Evolutionary conservation across 2,329 filamentous ascomycete species (phyloP).

Genomic region (Thielaviopsis euricoi): DNA sequence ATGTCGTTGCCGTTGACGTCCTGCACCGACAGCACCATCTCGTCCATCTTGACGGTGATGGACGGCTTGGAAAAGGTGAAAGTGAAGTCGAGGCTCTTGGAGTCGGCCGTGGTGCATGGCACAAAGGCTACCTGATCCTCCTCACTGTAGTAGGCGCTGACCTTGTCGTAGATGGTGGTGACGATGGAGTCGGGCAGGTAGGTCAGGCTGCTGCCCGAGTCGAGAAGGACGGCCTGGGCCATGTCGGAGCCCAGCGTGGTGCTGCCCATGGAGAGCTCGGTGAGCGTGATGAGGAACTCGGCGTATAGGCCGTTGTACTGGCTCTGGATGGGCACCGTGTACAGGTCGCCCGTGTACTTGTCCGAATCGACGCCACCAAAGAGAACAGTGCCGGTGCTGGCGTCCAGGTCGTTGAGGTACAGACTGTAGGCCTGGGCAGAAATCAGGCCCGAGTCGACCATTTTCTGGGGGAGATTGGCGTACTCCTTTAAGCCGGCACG

Average conservation of each 20-base stretch:
- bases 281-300: conserved; percentile 56
- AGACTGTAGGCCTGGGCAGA: conserved; percentile 54
- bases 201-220: conserved; percentile 51
- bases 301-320: conserved; percentile 29
- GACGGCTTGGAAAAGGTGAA: conserved; percentile 31
- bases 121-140: conserved; percentile 41
- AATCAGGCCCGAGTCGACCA: conserved; percentile 45
- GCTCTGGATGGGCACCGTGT: conserved; percentile 50
- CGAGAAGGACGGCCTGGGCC: conserved; percentile 48
- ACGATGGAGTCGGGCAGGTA: conserved; percentile 45
- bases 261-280: conserved; percentile 32
- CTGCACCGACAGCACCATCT: conserved; percentile 40
- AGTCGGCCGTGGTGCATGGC: conserved; percentile 34
- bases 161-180: conserved; percentile 36
- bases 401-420: conserved; percentile 56
- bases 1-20: conserved; percentile 30
- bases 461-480: conserved; percentile 49
- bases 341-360: conserved; percentile 44
- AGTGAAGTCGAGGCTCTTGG: conserved; percentile 27
- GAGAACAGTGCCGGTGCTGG: conserved; percentile 48
- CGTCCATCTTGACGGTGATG: conserved; percentile 39
- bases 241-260: conserved; percentile 27
- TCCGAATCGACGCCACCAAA: conserved; percentile 60
- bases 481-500: conserved; percentile 39
- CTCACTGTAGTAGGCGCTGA: conserved; percentile 42